Percentiles rank a stretch among this genome's conserved stretches.
phyloP scores from a whole-genome alignment of 345 rosid genomes.

The Fremontodendron californicum region DNA sequence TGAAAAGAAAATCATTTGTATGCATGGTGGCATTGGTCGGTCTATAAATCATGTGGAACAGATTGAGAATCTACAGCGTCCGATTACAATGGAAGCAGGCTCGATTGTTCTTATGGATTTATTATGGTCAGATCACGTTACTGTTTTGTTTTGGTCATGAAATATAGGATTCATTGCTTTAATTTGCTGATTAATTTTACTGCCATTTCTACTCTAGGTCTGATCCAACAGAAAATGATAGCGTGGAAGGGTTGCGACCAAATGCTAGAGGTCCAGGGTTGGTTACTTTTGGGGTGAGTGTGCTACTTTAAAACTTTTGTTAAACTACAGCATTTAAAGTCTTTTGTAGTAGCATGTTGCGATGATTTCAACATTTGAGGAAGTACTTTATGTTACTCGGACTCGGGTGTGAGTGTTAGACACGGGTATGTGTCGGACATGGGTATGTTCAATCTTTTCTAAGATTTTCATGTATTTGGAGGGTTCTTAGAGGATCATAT shows the following conservation, averaged over 20 bases:
- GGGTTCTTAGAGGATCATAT: no score
- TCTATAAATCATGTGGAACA: slow-evolving; percentile 95
- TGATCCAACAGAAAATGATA: slow-evolving; percentile 98
- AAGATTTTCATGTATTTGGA: no score
- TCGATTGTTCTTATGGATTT: slow-evolving; percentile 97
- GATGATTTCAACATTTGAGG: not conserved
- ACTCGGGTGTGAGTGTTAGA: no score
- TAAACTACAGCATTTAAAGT: not conserved
- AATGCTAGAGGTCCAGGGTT: slow-evolving; percentile 99
- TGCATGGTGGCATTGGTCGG: slow-evolving; percentile 99
- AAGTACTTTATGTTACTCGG: no score
- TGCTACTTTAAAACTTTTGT: not conserved
- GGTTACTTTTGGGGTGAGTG: slow-evolving; percentile 96
- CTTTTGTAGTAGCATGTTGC: not conserved
- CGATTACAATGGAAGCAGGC: slow-evolving; percentile 96
- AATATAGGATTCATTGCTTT: slow-evolving; percentile 4
- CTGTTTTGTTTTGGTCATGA: slow-evolving; percentile 10
- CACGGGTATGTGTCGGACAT: no score
- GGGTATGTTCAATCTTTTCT: no score
- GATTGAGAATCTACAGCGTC: slow-evolving; percentile 92
- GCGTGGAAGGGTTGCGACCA: slow-evolving; percentile 95
- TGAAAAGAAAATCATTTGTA: slow-evolving; percentile 94
- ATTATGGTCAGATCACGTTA: slow-evolving; percentile 59
- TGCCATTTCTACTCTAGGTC: slow-evolving; percentile 55
- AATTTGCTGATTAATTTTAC: slow-evolving; percentile 10